Evolutionary conservation across 129 eudicot genomes (phyloP).

Genomic region (Artemisia argyi): DNA sequence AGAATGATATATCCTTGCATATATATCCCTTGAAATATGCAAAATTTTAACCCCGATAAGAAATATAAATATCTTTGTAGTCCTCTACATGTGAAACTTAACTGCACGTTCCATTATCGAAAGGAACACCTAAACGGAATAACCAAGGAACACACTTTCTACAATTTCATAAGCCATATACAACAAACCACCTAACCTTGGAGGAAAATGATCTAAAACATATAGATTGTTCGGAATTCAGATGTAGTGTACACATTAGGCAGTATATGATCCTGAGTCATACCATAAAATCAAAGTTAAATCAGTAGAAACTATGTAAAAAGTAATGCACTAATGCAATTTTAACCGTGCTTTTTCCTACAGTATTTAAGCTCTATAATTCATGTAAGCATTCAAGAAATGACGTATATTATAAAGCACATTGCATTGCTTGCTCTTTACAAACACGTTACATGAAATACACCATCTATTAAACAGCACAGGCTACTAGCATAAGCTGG

Average conservation of each 20-base stretch:
- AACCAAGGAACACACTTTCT: neutral
- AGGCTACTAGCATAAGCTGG: constrained; percentile 16
- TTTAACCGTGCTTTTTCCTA: neutral
- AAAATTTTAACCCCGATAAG: neutral
- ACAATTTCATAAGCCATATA: neutral
- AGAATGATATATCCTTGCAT: too few relatives aligned
- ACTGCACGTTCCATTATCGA: neutral
- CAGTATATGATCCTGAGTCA: neutral
- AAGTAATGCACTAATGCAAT: neutral
- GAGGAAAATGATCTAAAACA: neutral
- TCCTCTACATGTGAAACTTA: neutral
- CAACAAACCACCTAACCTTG: neutral
- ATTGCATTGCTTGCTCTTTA: constrained; percentile 13
- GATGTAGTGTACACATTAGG: neutral
- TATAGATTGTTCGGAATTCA: neutral
- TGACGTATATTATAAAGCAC: neutral
- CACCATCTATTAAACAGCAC: constrained; percentile 22
- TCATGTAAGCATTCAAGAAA: neutral
- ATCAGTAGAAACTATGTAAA: neutral
- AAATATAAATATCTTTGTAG: neutral
- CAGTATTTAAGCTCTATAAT: neutral
- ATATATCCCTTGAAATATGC: too few relatives aligned
- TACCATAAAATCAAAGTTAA: neutral
- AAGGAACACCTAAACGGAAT: neutral
- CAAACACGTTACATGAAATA: constrained; percentile 15